These are phyloP conservation scores for Solanum chilense DNA, from an alignment of 257 asterid species.

Conservation along the genomic window DNA sequence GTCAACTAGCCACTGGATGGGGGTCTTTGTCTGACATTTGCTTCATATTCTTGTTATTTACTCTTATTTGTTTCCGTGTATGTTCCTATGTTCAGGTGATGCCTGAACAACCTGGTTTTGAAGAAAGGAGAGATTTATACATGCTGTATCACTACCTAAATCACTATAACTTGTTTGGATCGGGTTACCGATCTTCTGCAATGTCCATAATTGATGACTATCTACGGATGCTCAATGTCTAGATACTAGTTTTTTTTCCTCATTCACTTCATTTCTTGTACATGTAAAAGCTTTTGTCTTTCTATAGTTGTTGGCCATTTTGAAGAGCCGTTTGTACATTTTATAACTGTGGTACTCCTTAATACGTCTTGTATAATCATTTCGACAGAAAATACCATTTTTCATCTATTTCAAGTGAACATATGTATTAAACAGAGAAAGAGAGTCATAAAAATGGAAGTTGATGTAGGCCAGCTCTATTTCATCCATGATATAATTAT, in stretches of 20 bases:
- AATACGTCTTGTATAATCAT: neutral
- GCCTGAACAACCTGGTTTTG: slow-evolving; percentile 76
- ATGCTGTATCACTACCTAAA: slow-evolving; percentile 82
- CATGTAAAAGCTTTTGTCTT: neutral
- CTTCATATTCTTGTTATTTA: neutral
- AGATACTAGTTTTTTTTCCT: neutral
- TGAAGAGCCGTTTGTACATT: neutral
- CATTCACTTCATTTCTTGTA: neutral
- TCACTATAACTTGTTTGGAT: slow-evolving; percentile 90
- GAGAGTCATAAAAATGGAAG: neutral
- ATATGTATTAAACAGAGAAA: neutral
- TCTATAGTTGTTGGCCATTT: neutral
- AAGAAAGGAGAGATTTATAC: slow-evolving; percentile 66
- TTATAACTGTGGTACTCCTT: neutral
- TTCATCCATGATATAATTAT: neutral
- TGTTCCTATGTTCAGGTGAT: slow-evolving; percentile 42
- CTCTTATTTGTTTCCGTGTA: neutral
- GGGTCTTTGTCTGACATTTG: neutral
- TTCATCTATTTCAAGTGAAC: neutral
- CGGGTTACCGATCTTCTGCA: slow-evolving; percentile 78
- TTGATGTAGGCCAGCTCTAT: neutral
- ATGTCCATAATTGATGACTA: slow-evolving; percentile 80
- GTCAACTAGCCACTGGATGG: neutral
- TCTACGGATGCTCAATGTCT: slow-evolving; percentile 45
- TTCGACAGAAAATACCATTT: neutral